Evolutionary conservation across 352 stramenopile species (phyloP).

Genomic region (Globisporangium nunn): DNA sequence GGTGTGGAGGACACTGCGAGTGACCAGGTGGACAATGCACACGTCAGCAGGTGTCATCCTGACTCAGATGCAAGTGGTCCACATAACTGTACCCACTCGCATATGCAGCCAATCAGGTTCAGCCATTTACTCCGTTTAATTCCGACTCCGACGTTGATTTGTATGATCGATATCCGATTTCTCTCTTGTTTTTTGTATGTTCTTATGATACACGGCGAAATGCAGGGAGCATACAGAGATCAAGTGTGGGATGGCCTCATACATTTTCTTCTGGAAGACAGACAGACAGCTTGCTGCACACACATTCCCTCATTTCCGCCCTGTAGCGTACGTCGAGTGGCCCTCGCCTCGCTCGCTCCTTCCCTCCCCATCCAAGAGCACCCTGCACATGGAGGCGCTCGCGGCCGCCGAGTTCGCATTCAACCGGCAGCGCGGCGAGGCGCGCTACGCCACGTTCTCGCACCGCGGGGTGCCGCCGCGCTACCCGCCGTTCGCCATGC

Average conservation of each 20-base stretch:
- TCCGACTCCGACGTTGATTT: not conserved
- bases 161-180: not conserved
- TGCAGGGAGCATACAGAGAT: not conserved
- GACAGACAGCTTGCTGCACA: not conserved
- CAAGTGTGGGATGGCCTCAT: too few species aligned
- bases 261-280: not conserved
- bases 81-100: not conserved
- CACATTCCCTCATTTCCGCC: not conserved
- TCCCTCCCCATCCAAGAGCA: not conserved
- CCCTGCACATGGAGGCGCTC: constrained; percentile 25
- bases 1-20: too few species aligned
- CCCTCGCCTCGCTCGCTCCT: not conserved
- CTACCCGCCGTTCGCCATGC: constrained; percentile 61
- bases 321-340: too few species aligned
- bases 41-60: not conserved
- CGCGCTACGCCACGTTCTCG: constrained; percentile 42
- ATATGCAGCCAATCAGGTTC: not conserved
- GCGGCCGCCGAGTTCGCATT: constrained; percentile 68
- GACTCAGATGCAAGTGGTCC: too few species aligned
- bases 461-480: constrained; percentile 65
- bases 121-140: not conserved
- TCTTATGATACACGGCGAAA: not conserved
- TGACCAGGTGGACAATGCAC: not conserved
- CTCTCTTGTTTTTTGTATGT: not conserved
- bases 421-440: constrained; percentile 56